phyloP scores from a whole-genome alignment of 495 filamentous ascomycete genomes.

The Trichoderma reesei region DNA sequence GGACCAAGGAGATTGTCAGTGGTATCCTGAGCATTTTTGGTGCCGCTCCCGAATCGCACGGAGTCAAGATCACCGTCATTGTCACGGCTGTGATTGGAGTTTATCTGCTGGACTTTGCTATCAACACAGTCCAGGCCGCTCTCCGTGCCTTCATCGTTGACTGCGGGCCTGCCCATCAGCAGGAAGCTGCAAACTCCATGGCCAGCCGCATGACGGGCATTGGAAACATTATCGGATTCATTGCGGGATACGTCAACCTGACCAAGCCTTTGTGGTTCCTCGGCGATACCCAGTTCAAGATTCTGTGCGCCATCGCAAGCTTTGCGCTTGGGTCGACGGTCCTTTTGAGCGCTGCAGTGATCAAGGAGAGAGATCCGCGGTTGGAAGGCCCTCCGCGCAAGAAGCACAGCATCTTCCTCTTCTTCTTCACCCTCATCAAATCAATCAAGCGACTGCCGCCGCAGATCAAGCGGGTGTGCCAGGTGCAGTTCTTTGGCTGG shows the following conservation, averaged over 20 bases:
- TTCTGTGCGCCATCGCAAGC: constrained; percentile 72
- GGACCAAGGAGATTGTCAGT: constrained; percentile 69
- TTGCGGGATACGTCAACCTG: constrained; percentile 71
- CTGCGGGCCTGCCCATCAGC: constrained; percentile 79
- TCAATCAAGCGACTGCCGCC: constrained; percentile 66
- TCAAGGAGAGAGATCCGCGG: constrained; percentile 71
- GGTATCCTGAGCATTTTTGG: constrained; percentile 65
- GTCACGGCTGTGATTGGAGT: constrained; percentile 70
- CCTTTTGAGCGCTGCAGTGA: constrained; percentile 49
- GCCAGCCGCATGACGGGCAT: constrained; percentile 69
- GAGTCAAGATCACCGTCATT: constrained; percentile 52
- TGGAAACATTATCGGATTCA: constrained; percentile 78
- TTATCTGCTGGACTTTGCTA: constrained; percentile 80
- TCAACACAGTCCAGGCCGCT: constrained; percentile 89
- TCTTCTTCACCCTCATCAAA: constrained; percentile 68
- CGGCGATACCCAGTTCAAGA: constrained; percentile 79
- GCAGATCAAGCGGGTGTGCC: constrained; percentile 72
- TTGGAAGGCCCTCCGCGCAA: constrained; percentile 52
- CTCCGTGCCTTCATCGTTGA: constrained; percentile 88
- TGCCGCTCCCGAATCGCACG: constrained; percentile 48
- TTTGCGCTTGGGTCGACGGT: constrained; percentile 59
- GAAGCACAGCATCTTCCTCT: constrained; percentile 56
- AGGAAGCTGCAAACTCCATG: constrained; percentile 81
- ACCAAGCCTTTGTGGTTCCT: constrained; percentile 62
- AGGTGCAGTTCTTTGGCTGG: constrained; percentile 85